Evolutionary conservation across 2,329 filamentous ascomycete species (phyloP).

Genomic region (Tetracladium maxilliforme): DNA sequence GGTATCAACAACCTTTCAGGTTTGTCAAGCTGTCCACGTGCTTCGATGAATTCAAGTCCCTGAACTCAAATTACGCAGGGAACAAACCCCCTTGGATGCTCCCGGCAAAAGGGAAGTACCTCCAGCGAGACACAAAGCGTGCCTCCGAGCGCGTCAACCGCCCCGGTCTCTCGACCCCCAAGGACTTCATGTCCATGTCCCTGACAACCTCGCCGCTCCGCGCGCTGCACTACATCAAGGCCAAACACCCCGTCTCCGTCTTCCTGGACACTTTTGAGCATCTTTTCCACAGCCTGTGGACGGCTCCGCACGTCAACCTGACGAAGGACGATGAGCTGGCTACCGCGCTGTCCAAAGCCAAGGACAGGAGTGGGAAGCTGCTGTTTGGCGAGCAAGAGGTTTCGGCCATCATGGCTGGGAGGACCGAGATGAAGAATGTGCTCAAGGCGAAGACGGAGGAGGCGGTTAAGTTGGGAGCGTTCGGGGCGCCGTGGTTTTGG

Average conservation of each 20-base stretch:
- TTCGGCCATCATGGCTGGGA: constrained; percentile 35
- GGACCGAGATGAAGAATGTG: constrained; percentile 32
- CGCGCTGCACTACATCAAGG: constrained; percentile 51
- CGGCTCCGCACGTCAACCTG: constrained; percentile 40
- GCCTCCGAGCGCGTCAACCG: constrained; percentile 31
- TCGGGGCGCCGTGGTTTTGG: constrained; percentile 66
- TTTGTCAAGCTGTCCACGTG: no score
- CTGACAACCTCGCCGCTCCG: constrained; percentile 43
- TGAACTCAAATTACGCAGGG: no score
- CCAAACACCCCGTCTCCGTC: constrained; percentile 27
- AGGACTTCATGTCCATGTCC: constrained; percentile 24
- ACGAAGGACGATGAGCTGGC: constrained; percentile 38
- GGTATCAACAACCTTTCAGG: no score
- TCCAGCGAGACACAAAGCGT: no score
- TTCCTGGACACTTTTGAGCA: constrained; percentile 38
- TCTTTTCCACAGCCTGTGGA: constrained; percentile 49
- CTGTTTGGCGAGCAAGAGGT: constrained; percentile 38
- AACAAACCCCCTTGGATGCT: constrained; percentile 65
- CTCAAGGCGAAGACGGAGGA: constrained; percentile 43
- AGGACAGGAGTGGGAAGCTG: constrained; percentile 8
- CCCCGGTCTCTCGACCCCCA: constrained; percentile 12
- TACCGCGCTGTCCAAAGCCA: constrained; percentile 17
- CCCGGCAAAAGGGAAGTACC: constrained; percentile 50
- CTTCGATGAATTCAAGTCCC: no score
- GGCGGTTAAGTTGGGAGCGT: constrained; percentile 52